These are phyloP conservation scores for Nicotiana benthamiana DNA, from an alignment of 257 asterid genomes.

Conservation along the genomic window DNA sequence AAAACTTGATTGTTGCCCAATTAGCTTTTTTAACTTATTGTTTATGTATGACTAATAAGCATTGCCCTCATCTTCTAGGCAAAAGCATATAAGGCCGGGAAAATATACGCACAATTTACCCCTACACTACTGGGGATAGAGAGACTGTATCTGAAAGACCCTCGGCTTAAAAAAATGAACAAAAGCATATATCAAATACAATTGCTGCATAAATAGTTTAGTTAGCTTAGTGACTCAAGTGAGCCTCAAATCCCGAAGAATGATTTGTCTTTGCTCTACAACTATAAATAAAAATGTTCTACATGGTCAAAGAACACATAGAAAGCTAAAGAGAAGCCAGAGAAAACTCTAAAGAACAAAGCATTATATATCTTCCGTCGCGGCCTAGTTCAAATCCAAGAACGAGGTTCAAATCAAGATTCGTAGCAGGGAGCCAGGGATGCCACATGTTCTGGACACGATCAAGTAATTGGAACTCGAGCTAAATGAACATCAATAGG, in stretches of 20 bases:
- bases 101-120: no score
- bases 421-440: background rate
- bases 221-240: background rate
- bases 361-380: background rate
- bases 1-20: no score
- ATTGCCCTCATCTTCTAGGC: no score
- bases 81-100: no score
- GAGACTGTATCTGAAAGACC: no score
- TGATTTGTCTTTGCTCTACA: background rate
- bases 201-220: background rate
- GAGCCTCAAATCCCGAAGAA: background rate
- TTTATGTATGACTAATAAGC: no score
- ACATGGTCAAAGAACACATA: background rate
- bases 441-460: background rate
- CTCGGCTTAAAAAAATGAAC: no score
- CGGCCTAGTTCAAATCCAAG: background rate
- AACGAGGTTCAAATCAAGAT: conserved; percentile 3
- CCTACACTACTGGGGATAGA: no score
- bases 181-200: background rate
- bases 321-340: background rate
- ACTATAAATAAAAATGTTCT: background rate
- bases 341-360: background rate
- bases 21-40: no score
- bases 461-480: background rate
- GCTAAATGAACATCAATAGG: background rate